Base-by-base conservation (phyloP, 768 basidiomycete genomes). In the Collybia sordida region DNA sequence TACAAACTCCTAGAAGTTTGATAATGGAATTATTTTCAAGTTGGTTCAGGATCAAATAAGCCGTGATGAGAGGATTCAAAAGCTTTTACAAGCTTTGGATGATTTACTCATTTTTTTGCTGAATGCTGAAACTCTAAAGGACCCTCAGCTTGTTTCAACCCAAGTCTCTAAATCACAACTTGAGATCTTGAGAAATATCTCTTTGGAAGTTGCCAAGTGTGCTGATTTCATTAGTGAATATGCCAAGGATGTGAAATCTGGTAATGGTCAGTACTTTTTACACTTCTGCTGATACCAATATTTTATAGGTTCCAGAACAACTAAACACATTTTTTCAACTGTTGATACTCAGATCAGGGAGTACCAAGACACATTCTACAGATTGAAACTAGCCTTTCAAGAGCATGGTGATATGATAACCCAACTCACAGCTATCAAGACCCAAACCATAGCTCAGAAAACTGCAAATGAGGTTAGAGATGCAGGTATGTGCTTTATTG, bases 221-320 rank as follows among this genome's bases (percentile, higher is more conserved):
- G 59, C 56, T 1, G 65, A 66, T 51, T 67, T 67, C 38, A 63
- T 67, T 24, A 53, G 52, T 7, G 61, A 63, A 24, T 63, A 64
- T 42, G 47, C 57, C 35, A 59, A 50, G 45, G 52, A 45, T 15
- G 56, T 48, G 24, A 54, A 49, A 19, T 56, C 61, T 14, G 27
- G 64, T 65, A 37, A n/a, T 43, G 60, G 28, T 4, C 2, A 9
- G 9, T 35, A 9, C 8, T 27, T 31, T 17, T 31, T 11, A 19
- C 15, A 15, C n/a, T 25, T 24, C 17, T 9, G 18, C 25, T n/a
- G 7, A 22, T 6, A n/a, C 7, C 15, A 11, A n/a, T n/a, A n/a
- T n/a, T n/a, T n/a, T 18, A n/a, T 25, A 44, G 42, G 42, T 22
- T 9, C 9, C 21, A 22, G 42, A 14, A 4, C 27, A 11, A 8